Base-by-base conservation (phyloP, 2,329 filamentous ascomycete genomes). In the Chalaropsis ovoidea region DNA sequence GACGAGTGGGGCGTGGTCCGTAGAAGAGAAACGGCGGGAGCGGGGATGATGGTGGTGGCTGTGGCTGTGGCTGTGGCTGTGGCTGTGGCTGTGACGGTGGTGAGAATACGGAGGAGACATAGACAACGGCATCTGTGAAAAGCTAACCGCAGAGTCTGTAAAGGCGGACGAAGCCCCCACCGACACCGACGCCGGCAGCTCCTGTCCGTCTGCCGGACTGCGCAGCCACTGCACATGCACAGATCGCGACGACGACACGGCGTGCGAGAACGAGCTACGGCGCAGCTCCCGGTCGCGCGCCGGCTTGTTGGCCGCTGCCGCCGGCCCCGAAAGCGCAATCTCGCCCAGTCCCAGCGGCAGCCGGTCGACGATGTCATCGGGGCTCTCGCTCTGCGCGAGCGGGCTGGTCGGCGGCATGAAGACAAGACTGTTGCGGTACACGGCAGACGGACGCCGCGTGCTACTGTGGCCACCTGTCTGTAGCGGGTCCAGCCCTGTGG, bases 351-450 rank as follows among this genome's bases (percentile, higher is more conserved):
- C 39, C 8, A 52, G 19, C 17, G 54, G 54, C 31, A 58, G 27
- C 2, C 31, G 54, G 24, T 58, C 58, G 2, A 24, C 72, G 19
- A 72, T 72, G 70, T 94, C 90, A 6, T 90, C 86, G 70, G 92
- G 94, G 75, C 87, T 95, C 71, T 90, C 85, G 52, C 91, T 90
- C 71, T 96, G 86, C 0, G 95, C 92, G 11, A 99, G 79, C 15
- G 94, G 94, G 71, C 92, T 97, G 1, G 94, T 97, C 0, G 94
- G 93, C 1, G 89, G 84, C 75, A 93, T 88, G 68, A 95, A 88
- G 41, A 88, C 81, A 73, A 96, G 76, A 54, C 42, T 73, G 62
- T 19, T 41, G 64, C 35, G 61, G 58, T 39, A 41, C 52, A 49
- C 22, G 45, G 49, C 42, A 17, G 49, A 54, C 6, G 17, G 54